Evolutionary conservation across 2,329 filamentous ascomycete species (phyloP), one percentile per base, ranked within the genome.

Genomic region (Paecilomyces formosus): DNA sequence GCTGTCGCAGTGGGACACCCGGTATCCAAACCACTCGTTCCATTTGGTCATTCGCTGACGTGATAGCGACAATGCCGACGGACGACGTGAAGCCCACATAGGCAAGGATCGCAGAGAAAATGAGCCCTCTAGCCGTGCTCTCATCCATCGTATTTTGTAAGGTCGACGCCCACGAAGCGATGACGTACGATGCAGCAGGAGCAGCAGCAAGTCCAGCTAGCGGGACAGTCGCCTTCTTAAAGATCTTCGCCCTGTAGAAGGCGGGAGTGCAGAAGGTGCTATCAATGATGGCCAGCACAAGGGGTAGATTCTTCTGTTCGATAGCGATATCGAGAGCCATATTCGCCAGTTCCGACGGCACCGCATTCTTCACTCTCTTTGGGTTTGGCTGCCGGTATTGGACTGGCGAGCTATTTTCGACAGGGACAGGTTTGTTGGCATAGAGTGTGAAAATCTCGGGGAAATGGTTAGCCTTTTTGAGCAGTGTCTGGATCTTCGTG

Each of bases 1-100:
- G 84, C 67, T 90, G 83, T 61, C 88, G 83, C 62, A 97, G 77
- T 22, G 90, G 88, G 33, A 90, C 88, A 11, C 94, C 94, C 0
- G 85, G 85, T 8, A 88, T 82, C 94, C 94, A 99, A 1, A 90
- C 92, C 4, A 97, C 91, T 21, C 94, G 85, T 68, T 88, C 87
- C 90, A 97, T 96, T 74, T 97, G 92, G 72, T 97, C 92, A 74
- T 97, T 97, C 60, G 88, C 82, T 33, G 93, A 97, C 26, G 90
- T 87, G 60, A 95, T 79, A 8, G 93, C 91, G 39, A 97, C 85
- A 50, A 94, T 77, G 2, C 93, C 94, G 56, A 97, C 84, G 9
- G 88, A 90, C 3, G 85, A 87, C 3, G 92, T 92, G 62, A 91
- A 90, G 21, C 85, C 83, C 50, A 95, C 81, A 72, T 97, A 99